Base-by-base conservation (phyloP, 2,329 filamentous ascomycete genomes). In the Neocucurbitaria cava region DNA sequence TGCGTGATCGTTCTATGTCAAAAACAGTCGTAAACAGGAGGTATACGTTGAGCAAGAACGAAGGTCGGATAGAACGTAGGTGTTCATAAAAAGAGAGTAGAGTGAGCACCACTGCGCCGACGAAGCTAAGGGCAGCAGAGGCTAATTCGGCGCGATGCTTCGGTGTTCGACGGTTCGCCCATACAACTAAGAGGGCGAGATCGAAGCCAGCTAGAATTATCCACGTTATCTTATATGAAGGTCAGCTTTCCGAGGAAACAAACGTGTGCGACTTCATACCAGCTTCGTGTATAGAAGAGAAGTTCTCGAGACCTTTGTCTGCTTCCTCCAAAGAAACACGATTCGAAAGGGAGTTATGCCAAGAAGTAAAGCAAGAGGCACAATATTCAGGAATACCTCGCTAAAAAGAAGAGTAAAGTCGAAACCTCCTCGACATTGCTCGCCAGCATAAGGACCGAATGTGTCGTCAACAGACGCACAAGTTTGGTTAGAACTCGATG, bases 41-140 rank as follows among this genome's bases (percentile, higher is more conserved):
- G 59, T 82, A 84, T 28, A 76, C 44, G 46, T 78, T 78, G 39
- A 84, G 66, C n/a, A 82, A 56, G 30, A 78, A 74, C 0, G 82
- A 83, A 1, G 82, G 81, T 17, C 74, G 70, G 38, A 79, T 68
- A 5, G 77, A 77, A 28, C 76, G 76, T 17, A 70, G 62, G 59
- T 84, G 82, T 59, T 84, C 81, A 24, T 78, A 66, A 62, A 77
- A 79, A 1, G 81, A 82, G 28, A 82, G 68, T 11, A 76, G 47
- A 40, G 66, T 61, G 11, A 83, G 67, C 9, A 68, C 23, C 3
- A 71, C 18, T 8, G 67, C 61, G 5, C 68, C 64, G 2, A 69
- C 50, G 20, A 75, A 59, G 49, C 59, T 65, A 24, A 75, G n/a
- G 13, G 58, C 56, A 15, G 69, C 70, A 5, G 70, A 66, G 15